Evolutionary conservation across 345 rosid species (phyloP), one percentile per base, ranked within the genome.

Genomic region (Eucalyptus caleyi): DNA sequence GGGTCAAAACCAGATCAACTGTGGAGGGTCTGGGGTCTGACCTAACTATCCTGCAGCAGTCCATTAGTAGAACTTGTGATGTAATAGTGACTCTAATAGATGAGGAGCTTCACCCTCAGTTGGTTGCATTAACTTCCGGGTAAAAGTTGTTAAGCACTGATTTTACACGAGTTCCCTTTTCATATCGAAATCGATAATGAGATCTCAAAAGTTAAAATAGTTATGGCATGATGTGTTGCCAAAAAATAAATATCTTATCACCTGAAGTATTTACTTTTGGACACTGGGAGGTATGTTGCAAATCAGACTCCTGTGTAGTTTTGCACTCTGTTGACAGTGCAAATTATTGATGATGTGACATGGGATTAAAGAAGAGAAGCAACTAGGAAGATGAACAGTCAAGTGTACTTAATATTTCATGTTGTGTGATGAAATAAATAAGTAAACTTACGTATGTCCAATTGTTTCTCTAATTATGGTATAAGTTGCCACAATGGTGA

Each of bases 71-170:
- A 53, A 93, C 94, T 50, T 92, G 94, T 92, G 94, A 95, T 53
- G 91, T 90, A 62, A 91, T 97, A 90, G 69, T 93, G 92, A 91
- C 87, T 85, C 92, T 95, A 62, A 94, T 97, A 88, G 95, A 96
- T 49, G 93, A 91, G 89, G 99, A 97, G 94, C 95, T 97, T 88
- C 92, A 97, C 90, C 99, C 99, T 50, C 99, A 97, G 92, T 94
- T 97, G 88, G 92, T 95, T 83, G 88, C 96, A 53, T 90, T 97
- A 91, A 94, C 94, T 92, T 93, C 98, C 1, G 99, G 99, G 99
- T 97, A 96, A 94, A 89, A 69, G n/a, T 56, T 86, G 19, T 85
- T 67, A 14, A 27, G 59, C 89, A 59, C n/a, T 30, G 26, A 21
- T 85, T 86, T 72, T 44, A 16, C 77, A 50, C 15, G 53, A 83